phyloP scores from a whole-genome alignment of 495 filamentous ascomycete species.

The Pyronema domesticum region DNA sequence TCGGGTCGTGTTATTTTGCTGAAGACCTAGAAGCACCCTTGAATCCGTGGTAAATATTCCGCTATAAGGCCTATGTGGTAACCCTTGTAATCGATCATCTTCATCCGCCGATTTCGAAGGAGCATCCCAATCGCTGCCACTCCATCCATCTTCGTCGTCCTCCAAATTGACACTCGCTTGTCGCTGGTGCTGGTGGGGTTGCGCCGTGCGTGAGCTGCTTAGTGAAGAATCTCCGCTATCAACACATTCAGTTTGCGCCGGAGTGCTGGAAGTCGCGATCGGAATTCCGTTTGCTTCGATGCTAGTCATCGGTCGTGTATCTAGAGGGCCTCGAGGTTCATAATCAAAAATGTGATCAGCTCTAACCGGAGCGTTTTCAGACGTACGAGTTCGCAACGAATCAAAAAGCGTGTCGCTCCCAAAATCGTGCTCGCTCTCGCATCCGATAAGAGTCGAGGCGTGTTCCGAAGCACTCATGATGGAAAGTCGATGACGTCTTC shows the following conservation, averaged over 20 bases:
- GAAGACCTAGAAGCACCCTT: constrained; percentile 12
- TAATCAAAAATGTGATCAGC: constrained; percentile 82
- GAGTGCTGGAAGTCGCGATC: not conserved
- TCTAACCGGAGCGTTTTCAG: constrained; percentile 32
- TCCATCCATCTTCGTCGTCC: constrained; percentile 47
- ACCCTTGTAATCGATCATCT: constrained; percentile 20
- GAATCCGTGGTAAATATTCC: constrained; percentile 15
- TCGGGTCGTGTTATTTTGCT: constrained; percentile 16
- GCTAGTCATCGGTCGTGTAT: not conserved
- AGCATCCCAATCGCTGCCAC: constrained; percentile 25
- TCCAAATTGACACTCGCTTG: constrained; percentile 34
- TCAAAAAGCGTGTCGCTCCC: constrained; percentile 85
- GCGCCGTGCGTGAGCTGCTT: not conserved
- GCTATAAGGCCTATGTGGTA: constrained; percentile 11
- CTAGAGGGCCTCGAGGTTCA: not conserved
- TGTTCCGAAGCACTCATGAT: constrained; percentile 44
- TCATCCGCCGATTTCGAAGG: constrained; percentile 31
- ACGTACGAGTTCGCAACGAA: constrained; percentile 67
- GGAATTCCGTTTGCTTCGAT: not conserved
- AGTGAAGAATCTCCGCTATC: not conserved
- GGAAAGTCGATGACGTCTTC: constrained; percentile 23
- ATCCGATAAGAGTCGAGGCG: constrained; percentile 64
- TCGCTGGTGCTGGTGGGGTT: constrained; percentile 7
- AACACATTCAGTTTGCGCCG: not conserved
- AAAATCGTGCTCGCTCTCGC: constrained; percentile 65